Percentiles rank a stretch among this genome's conserved stretches.
These are phyloP conservation scores for Wilhelminamyces savonicus DNA, from an alignment of 805 yeast genomes.

Conservation along the genomic window DNA sequence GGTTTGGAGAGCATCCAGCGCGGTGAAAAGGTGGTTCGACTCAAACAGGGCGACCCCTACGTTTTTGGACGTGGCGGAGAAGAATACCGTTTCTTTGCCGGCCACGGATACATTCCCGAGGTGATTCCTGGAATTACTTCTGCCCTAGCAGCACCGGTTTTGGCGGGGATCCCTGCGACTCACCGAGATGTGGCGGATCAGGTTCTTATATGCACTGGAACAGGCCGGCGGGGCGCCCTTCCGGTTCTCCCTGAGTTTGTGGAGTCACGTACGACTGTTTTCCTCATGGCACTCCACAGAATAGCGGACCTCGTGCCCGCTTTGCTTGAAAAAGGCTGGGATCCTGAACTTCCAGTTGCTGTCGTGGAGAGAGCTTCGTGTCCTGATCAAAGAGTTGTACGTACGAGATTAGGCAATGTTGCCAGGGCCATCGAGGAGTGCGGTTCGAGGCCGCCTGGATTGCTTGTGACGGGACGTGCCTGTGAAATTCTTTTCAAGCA, in stretches of 20 bases:
- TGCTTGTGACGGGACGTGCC: slow-evolving; percentile 74
- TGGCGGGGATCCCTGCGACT: slow-evolving; percentile 82
- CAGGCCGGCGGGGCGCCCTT: slow-evolving; percentile 80
- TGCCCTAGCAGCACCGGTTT: slow-evolving; percentile 81
- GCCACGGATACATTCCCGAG: slow-evolving; percentile 61
- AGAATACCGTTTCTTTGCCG: slow-evolving; percentile 64
- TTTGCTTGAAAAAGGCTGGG: slow-evolving; percentile 55
- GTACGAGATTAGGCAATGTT: slow-evolving; percentile 63
- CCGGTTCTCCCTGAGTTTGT: slow-evolving; percentile 76
- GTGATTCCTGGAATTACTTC: slow-evolving; percentile 89
- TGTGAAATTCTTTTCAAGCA: slow-evolving; percentile 47
- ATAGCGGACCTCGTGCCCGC: slow-evolving; percentile 48
- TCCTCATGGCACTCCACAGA: slow-evolving; percentile 86
- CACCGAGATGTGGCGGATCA: slow-evolving; percentile 92
- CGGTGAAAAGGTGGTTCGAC: slow-evolving; percentile 77
- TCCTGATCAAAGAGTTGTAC: slow-evolving; percentile 81
- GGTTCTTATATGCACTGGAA: slow-evolving; percentile 88
- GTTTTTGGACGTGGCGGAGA: slow-evolving; percentile 97
- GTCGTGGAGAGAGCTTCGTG: slow-evolving; percentile 89
- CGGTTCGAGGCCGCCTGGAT: slow-evolving; percentile 91
- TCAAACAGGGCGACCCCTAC: slow-evolving; percentile 96
- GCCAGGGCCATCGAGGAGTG: slow-evolving; percentile 67
- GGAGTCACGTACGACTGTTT: slow-evolving; percentile 70
- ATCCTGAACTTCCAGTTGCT: slow-evolving; percentile 66
- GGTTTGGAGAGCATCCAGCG: slow-evolving; percentile 59